Conservation (phyloP, 2,329 filamentous ascomycete species). For the Microsporum ferrugineum region DNA sequence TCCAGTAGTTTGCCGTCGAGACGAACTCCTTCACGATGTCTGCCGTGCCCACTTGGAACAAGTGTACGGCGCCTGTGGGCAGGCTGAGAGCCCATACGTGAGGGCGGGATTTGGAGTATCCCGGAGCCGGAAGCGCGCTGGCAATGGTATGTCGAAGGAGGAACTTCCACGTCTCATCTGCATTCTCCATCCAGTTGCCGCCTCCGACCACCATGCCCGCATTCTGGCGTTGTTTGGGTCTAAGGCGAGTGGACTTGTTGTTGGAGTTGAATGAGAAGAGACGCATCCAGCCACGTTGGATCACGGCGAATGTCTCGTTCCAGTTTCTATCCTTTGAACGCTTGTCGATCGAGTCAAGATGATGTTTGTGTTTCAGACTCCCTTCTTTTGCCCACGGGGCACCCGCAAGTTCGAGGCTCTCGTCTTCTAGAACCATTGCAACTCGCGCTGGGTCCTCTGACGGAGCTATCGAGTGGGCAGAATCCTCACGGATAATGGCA, state of each 20-base stretch:
- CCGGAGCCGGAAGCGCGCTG: slow-evolving; percentile 75
- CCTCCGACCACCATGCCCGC: slow-evolving; percentile 69
- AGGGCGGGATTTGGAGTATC: slow-evolving; percentile 80
- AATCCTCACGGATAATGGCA: slow-evolving; percentile 79
- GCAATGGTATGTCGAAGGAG: slow-evolving; percentile 84
- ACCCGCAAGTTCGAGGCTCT: slow-evolving; percentile 78
- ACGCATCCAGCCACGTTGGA: slow-evolving; percentile 87
- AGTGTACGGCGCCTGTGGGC: slow-evolving; percentile 83
- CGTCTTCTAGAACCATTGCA: slow-evolving; percentile 71
- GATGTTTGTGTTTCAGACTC: slow-evolving; percentile 90
- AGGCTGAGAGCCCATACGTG: slow-evolving; percentile 91
- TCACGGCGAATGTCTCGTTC: slow-evolving; percentile 89
- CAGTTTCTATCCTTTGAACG: slow-evolving; percentile 89
- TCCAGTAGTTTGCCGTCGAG: slow-evolving; percentile 93
- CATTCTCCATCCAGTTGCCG: slow-evolving; percentile 97
- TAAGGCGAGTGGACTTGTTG: slow-evolving; percentile 53
- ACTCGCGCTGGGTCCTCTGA: slow-evolving; percentile 50
- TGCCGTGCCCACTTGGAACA: slow-evolving; percentile 94
- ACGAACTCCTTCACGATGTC: slow-evolving; percentile 95
- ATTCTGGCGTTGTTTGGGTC: slow-evolving; percentile 44
- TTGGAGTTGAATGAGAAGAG: slow-evolving; percentile 85
- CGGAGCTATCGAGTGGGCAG: slow-evolving; percentile 42
- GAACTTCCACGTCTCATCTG: slow-evolving; percentile 78
- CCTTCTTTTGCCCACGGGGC: slow-evolving; percentile 99
- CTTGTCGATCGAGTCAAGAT: slow-evolving; percentile 81